A percentile compares a stretch with the other conserved stretches of the same genome.
Conservation (phyloP, 2,329 filamentous ascomycete species). For the Penicillium rolfsii region DNA sequence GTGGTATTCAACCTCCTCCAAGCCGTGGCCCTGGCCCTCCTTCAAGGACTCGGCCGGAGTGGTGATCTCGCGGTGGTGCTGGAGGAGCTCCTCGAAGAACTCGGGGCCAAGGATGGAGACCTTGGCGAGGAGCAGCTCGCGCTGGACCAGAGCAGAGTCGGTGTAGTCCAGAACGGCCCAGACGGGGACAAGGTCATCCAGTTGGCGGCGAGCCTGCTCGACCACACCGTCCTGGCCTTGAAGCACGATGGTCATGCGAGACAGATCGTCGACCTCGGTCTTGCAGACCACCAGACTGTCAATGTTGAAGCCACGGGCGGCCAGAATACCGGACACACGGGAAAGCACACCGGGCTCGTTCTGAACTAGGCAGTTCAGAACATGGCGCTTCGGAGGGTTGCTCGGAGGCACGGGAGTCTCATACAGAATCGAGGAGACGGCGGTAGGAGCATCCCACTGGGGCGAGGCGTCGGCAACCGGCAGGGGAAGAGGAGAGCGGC, state of each 20-base stretch:
- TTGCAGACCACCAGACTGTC: conserved; percentile 97
- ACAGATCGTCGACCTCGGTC: conserved; percentile 94
- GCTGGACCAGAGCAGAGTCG: conserved; percentile 86
- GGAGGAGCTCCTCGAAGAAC: conserved; percentile 95
- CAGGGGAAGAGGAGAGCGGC: conserved; percentile 82
- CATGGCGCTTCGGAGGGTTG: conserved; percentile 86
- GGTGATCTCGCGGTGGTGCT: conserved; percentile 91
- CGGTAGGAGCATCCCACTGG: conserved; percentile 86
- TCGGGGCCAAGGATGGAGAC: conserved; percentile 95
- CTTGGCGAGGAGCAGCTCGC: conserved; percentile 93
- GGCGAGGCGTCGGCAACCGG: conserved; percentile 74
- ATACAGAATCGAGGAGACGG: conserved; percentile 98
- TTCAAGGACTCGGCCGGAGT: conserved; percentile 49
- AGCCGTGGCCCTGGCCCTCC: conserved; percentile 23
- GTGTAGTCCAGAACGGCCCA: conserved; percentile 99
- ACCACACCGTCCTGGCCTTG: conserved; percentile 96
- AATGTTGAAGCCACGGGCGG: conserved; percentile 97
- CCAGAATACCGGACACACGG: conserved; percentile 92
- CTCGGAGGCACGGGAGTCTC: conserved; percentile 87
- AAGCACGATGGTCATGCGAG: conserved; percentile 97
- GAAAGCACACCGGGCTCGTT: conserved; percentile 98
- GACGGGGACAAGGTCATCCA: conserved; percentile 95
- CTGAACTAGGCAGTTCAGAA: conserved; percentile 97
- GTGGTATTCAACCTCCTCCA: conserved; percentile 70
- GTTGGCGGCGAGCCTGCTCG: conserved; percentile 91